Evolutionary conservation across 257 asterid species (phyloP), one percentile per base, ranked within the genome.

Genomic region (Thymus quinquecostatus): DNA sequence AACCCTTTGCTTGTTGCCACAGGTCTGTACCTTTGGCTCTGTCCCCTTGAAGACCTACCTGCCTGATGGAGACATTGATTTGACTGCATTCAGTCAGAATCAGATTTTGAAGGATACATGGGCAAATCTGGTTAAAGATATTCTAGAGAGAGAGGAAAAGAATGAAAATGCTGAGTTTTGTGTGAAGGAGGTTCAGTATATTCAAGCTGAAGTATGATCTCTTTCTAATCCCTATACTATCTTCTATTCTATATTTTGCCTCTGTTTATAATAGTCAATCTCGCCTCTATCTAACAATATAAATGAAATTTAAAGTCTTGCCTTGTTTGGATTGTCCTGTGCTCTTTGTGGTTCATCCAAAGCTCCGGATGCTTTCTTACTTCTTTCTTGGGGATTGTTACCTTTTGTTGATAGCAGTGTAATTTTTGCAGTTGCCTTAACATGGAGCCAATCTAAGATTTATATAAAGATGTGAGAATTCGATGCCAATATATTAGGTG

Each of bases 31-130:
- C 6, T 92, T 92, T 67, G 96, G 98, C 49, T 92, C 96, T 71
- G 98, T 92, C 64, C 98, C 98, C 58, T 80, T 92, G 94, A 92
- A 89, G 87, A 92, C 98, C 59, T 92, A 92, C 75, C 86, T 92
- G 36, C 98, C 96, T 30, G 98, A 92, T 64, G 98, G 98, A 30
- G 98, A 92, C 79, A 92, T 92, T 27, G 98, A 92, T 84, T 75
- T 92, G 81, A 92, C 96, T 68, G 91, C 91, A 71, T 89, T 89
- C 80, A 83, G 96, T 79, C 79, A 86, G 64, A 79, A 84, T 78
- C 89, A 76, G 74, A 84, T 61, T 66, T 54, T 83, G 77, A 89
- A 87, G 70, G 96, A 88, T 69, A 70, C 91, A 45, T 92, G 96
- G 98, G 96, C 96, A 76, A 80, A 81, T 75, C 87, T 84, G 79